Base-by-base conservation (phyloP, 208 protist genomes). In the Trypanosoma brucei region DNA sequence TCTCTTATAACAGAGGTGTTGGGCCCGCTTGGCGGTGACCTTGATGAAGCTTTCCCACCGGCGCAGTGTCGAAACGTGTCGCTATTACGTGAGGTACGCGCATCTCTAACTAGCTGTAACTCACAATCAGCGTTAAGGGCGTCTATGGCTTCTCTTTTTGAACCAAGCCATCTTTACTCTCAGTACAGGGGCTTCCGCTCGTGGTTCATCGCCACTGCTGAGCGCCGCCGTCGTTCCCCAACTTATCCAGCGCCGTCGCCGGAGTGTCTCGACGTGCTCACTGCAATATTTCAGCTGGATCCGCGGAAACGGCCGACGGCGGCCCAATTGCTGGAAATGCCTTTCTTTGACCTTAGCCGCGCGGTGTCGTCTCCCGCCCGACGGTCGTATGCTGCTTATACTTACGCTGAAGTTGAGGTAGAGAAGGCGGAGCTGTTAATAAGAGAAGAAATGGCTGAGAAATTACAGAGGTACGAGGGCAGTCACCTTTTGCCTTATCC, bases 251-350 rank as follows among this genome's bases (percentile, higher is more conserved):
- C 79, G 9, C 87, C 84, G 9, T 79, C 83, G 8, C 57, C 59
- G 52, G 79, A 78, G 4, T 92, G 83, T 56, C 59, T 89, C 33
- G 86, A 93, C 59, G 86, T 92, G 30, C 70, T 95, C n/a, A 65
- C 51, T 2, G 76, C 81, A 2, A 84, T 86, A 46, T 81, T 95
- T 49, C 83, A 91, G 63, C 68, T 88, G 8, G 80, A 91, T 64
- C 81, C 84, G 37, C 65, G 70, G 38, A 62, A 73, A 52, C 89
- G 89, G 3, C 86, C 89, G 40, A 84, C 82, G 36, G 86, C 86
- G 34, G 81, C 71, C 54, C 70, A 89, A 75, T 74, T 95, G 53
- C 75, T 93, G 56, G 61, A 84, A 30, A 88, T 90, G 76, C 81
- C 84, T 3, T 92, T 92, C 65, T 95, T 93, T 45, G 62, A 75